Evolutionary conservation across 768 basidiomycete species (phyloP), one percentile per base, ranked within the genome.

Genomic region (Leccinum uliginosum): DNA sequence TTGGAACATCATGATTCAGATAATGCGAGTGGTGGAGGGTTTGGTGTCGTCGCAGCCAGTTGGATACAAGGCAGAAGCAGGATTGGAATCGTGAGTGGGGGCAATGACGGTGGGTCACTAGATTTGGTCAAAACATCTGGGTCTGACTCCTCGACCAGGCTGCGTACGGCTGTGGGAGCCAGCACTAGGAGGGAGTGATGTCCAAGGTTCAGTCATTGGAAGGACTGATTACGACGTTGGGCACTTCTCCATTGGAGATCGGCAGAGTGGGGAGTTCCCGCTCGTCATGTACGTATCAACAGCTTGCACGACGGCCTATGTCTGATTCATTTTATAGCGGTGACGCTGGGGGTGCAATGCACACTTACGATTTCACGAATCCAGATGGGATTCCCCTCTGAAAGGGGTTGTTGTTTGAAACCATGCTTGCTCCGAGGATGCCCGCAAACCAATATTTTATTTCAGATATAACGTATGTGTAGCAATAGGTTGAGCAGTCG

Each of bases 101-200:
- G 87, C 0, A 74, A 79, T 34, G 87, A 89, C 64, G 86, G 87
- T 86, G 59, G 55, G 79, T 64, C 49, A 11, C 44, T 14, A 5
- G 6, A 45, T 21, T 44, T 15, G 14, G 35, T 38, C 43, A 5
- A 24, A 23, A 32, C 30, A 44, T 48, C 46, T 48, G 15, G 19
- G 14, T 32, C 49, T 67, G 34, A 59, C 27, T 27, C 43, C 45
- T 32, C 57, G 44, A 45, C 43, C 63, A 88, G 87, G 87, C n/a
- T 86, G 85, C 63, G 78, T 90, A 10, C 77, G 86, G 26, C 61
- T 87, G 34, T 90, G 87, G 87, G 80, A 88, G 63, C 78, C 83
- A 6, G 69, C 73, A 24, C 65, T 71, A n/a, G 74, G 81, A 1
- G 61, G 60, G 7, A 70, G 75, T 51, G 63, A 68, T 3, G 55